A percentile compares a stretch with the other conserved stretches of the same genome.
Conservation (phyloP, 2,329 filamentous ascomycete species). For the Phialocephala subalpina region DNA sequence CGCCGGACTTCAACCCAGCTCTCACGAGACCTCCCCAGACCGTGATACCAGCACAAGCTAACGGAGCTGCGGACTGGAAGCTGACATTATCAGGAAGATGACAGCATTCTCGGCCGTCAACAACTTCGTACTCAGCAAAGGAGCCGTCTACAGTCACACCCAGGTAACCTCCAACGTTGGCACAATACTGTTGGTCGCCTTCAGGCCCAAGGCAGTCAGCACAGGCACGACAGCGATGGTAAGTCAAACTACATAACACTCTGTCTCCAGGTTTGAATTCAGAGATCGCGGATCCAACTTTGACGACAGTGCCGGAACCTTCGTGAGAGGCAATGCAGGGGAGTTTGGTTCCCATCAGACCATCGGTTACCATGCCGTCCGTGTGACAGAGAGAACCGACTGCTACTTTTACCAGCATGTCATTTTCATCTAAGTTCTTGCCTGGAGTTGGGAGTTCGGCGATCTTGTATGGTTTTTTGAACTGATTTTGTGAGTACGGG, state of each 20-base stretch:
- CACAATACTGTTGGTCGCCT: conserved; percentile 61
- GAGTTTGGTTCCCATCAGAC: conserved; percentile 55
- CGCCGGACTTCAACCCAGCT: conserved; percentile 41
- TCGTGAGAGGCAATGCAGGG: conserved; percentile 58
- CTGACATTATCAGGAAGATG: conserved; percentile 56
- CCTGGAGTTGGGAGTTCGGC: conserved; percentile 56
- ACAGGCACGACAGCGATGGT: conserved; percentile 61
- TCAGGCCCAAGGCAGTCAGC: conserved; percentile 58
- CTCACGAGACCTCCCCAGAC: conserved; percentile 50
- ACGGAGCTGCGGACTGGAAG: conserved; percentile 60
- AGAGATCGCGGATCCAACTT: conserved; percentile 42
- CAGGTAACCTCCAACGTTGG: conserved; percentile 51
- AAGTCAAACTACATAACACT: conserved; percentile 62
- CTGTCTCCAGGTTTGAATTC: conserved; percentile 45
- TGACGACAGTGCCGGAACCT: conserved; percentile 42
- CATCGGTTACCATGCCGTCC: conserved; percentile 61
- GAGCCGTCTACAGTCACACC: conserved; percentile 61
- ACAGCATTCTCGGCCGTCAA: conserved; percentile 56
- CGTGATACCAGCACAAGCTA: conserved; percentile 60
- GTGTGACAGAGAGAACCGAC: conserved; percentile 70
- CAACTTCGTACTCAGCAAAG: conserved; percentile 63
- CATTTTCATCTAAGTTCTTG: conserved; percentile 51
- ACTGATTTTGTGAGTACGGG: conserved; percentile 42
- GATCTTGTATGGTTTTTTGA: conserved; percentile 62
- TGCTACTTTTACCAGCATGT: conserved; percentile 61